Conservation (phyloP, 2,329 filamentous ascomycete species). For the Colletotrichum cordylinicola region DNA sequence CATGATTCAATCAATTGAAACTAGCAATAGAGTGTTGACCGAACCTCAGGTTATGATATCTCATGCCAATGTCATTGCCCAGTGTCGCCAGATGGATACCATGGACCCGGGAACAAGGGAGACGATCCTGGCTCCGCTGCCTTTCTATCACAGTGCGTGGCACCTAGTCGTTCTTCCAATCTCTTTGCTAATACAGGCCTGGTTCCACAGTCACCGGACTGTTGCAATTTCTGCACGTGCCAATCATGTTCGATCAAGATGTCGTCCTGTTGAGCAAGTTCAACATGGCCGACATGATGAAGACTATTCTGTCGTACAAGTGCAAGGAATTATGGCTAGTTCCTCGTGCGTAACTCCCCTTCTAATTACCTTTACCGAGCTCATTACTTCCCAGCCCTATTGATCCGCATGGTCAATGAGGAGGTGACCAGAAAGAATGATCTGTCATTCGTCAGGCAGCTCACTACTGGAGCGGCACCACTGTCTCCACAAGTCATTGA, state of each 20-base stretch:
- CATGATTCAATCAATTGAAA: neutral
- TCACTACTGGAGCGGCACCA: conserved; percentile 67
- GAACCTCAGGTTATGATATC: conserved; percentile 46
- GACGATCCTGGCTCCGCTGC: conserved; percentile 62
- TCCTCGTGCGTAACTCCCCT: neutral
- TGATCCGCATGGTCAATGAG: conserved; percentile 64
- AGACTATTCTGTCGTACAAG: conserved; percentile 55
- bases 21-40: neutral
- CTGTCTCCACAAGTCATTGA: conserved; percentile 62
- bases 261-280: conserved; percentile 70
- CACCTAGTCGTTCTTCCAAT: neutral
- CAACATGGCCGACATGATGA: conserved; percentile 64
- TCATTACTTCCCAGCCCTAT: conserved; percentile 46
- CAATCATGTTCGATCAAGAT: conserved; percentile 67
- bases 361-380: neutral
- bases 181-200: neutral
- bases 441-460: conserved; percentile 57
- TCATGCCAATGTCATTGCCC: conserved; percentile 64
- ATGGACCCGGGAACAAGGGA: conserved; percentile 55
- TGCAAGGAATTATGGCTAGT: conserved; percentile 45
- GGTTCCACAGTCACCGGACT: conserved; percentile 58
- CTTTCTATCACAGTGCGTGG: conserved; percentile 58
- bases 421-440: conserved; percentile 58
- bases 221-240: conserved; percentile 67
- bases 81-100: conserved; percentile 64